Percentiles rank a stretch among this genome's conserved stretches.
phyloP scores from a whole-genome alignment of 352 stramenopile genomes.

The Globisporangium megalacanthum region DNA sequence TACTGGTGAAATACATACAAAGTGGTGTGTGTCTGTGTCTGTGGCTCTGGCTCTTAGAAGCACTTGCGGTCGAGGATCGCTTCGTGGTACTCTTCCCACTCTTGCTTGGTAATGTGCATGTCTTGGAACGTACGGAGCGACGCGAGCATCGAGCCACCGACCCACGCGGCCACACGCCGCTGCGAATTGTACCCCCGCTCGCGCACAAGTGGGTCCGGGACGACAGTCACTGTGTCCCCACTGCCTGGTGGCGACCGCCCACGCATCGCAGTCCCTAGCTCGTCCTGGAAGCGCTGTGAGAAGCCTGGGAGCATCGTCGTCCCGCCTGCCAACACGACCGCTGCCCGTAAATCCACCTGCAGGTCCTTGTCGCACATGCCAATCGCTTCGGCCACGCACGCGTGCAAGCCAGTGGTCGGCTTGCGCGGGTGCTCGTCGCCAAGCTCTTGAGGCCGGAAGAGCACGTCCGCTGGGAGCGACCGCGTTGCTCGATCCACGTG shows the following conservation, averaged over 20 bases:
- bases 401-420: constrained; percentile 76
- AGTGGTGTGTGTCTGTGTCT: not conserved
- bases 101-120: constrained; percentile 84
- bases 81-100: constrained; percentile 89
- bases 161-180: constrained; percentile 80
- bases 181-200: constrained; percentile 87
- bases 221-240: constrained; percentile 35
- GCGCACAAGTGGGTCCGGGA: constrained; percentile 71
- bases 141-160: constrained; percentile 87
- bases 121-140: constrained; percentile 85
- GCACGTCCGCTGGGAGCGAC: constrained; percentile 55
- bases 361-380: constrained; percentile 84
- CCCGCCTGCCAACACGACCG: constrained; percentile 78
- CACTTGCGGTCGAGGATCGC: constrained; percentile 81
- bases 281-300: constrained; percentile 74
- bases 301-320: constrained; percentile 83
- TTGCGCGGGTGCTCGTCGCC: constrained; percentile 90
- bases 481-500: constrained; percentile 79
- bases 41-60: constrained; percentile 29
- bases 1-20: no score
- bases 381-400: constrained; percentile 75
- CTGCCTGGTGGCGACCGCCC: constrained; percentile 3
- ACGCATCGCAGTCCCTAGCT: constrained; percentile 32
- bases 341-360: constrained; percentile 66
- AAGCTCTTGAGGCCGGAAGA: constrained; percentile 85